Base-by-base conservation (phyloP, 352 stramenopile species). In the Globisporangium canariense region DNA sequence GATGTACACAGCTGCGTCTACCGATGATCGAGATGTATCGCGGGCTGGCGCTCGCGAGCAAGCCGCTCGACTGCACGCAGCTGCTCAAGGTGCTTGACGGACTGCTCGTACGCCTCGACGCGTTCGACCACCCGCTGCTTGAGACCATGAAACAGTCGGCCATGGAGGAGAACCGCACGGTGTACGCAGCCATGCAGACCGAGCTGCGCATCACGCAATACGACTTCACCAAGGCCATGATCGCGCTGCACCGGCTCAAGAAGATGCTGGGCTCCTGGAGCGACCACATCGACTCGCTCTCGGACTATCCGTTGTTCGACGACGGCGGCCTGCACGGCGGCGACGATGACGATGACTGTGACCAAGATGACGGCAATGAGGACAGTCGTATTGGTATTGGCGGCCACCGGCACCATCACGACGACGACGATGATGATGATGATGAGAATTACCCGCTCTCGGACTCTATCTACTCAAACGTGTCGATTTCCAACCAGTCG, bases 11-110 rank as follows among this genome's bases (percentile, higher is more conserved):
- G 84, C 73, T 93, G 38, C 85, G 85, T 18, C 52, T 85, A 18
- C 80, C 83, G 0, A 90, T 92, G 81, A 75, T 94, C 40, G 71
- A 86, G 38, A 58, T 90, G 18, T 94, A 94, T 66, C 81, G 85
- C 41, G 71, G 67, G 0, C 61, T 91, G 40, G 83, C 83, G 20
- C 79, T 80, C 20, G 69, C 79, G 1, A 68, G 64, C 4, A 69
- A 75, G 16, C 78, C 81, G 40, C 79, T 81, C 46, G 75, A 93
- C 43, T 91, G 89, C 57, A 45, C 68, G 14, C 72, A 85, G 73
- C 78, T 76, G 65, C 49, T 88, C 9, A 71, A 72, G 50, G 69
- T 64, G 10, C 58, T 83, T 3, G 82, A 94, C 45, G 68, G 62
- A 0, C 58, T 92, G 32, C 64, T 90, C 25, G 65, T 87, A 20